Conservation (phyloP, 139 green algal genomes). For the Gonium pectorale region DNA sequence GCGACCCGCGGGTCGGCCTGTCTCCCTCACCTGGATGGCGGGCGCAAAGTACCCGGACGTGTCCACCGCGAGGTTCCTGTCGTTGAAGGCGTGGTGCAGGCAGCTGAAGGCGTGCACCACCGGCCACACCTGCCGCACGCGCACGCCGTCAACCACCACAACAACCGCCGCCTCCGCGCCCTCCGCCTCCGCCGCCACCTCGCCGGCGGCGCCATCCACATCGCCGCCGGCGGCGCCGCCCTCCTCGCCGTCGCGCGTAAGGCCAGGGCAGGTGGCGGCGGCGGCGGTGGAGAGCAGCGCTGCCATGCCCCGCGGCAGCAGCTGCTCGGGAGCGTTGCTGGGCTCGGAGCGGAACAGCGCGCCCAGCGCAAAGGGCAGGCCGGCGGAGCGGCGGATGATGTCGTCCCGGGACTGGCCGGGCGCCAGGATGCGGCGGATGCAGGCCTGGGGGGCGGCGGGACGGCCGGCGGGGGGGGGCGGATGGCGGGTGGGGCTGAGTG, state of each 20-base stretch:
- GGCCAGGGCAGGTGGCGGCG: slow-evolving; percentile 7
- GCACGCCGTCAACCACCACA: not conserved
- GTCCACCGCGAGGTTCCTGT: slow-evolving; percentile 72
- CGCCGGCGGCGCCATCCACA: no score
- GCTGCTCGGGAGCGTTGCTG: slow-evolving; percentile 46
- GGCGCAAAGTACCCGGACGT: slow-evolving; percentile 61
- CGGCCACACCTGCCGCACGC: slow-evolving; percentile 46
- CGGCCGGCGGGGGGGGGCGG: no score
- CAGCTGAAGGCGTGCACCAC: slow-evolving; percentile 93
- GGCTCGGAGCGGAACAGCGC: slow-evolving; percentile 85
- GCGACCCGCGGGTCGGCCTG: no score
- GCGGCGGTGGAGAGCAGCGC: slow-evolving; percentile 65
- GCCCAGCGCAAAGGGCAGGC: slow-evolving; percentile 80
- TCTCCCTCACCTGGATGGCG: slow-evolving; percentile 51
- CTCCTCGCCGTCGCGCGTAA: no score
- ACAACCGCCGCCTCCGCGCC: not conserved
- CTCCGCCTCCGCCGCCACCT: not conserved
- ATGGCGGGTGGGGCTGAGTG: no score
- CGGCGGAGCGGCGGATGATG: slow-evolving; percentile 84
- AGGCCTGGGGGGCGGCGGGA: slow-evolving; percentile 54
- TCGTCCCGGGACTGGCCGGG: slow-evolving; percentile 79
- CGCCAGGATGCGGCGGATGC: slow-evolving; percentile 67
- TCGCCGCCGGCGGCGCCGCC: not conserved
- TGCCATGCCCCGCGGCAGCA: slow-evolving; percentile 75
- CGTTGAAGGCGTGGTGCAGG: slow-evolving; percentile 79